Evolutionary conservation across 2,329 filamentous ascomycete species (phyloP), one percentile per base, ranked within the genome.

Genomic region (Aspergillus pseudotamarii): DNA sequence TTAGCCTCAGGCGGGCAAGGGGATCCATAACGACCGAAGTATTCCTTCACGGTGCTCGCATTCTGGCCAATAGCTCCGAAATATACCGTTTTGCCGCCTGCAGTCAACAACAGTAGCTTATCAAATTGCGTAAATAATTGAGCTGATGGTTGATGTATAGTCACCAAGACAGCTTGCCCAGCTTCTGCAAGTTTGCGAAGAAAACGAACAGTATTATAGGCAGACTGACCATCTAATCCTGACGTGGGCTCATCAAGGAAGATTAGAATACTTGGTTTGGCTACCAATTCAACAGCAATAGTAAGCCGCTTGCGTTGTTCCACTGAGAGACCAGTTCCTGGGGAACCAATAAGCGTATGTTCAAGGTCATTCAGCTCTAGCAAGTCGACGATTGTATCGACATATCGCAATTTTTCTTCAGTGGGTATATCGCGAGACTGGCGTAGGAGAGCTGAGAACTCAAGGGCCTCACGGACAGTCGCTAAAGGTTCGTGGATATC

Each of bases 191-290:
- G 80, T 69, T 91, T 91, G 74, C 86, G 86, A 51, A 91, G 73
- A 77, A 91, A 90, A 4, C 85, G 82, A 4, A 90, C 82, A 41
- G 90, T 90, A 0, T 85, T 88, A 74, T 83, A 90, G 1, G 89
- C 88, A 1, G 86, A 86, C 66, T 91, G 88, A 8, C 85, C 86
- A 71, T 91, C 89, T 0, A 91, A 82, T 60, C 89, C 89, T 59
- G 85, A 88, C 0, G 89, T 91, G 1, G 89, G 89, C 70, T 91
- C 89, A 68, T 91, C 89, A 9, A 91, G 76, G 79, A 91, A 91
- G 41, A 91, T 82, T 0, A 91, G 78, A 0, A 91, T 81, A 21
- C 84, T 86, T 0, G 89, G 89, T 69, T 90, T 87, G 0, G 89
- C 88, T 6, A 88, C 89, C 1, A 92, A 81, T 71, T 92, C 89